Base-by-base conservation (phyloP, 768 basidiomycete species). In the Rhodotorula kratochvilovae region DNA sequence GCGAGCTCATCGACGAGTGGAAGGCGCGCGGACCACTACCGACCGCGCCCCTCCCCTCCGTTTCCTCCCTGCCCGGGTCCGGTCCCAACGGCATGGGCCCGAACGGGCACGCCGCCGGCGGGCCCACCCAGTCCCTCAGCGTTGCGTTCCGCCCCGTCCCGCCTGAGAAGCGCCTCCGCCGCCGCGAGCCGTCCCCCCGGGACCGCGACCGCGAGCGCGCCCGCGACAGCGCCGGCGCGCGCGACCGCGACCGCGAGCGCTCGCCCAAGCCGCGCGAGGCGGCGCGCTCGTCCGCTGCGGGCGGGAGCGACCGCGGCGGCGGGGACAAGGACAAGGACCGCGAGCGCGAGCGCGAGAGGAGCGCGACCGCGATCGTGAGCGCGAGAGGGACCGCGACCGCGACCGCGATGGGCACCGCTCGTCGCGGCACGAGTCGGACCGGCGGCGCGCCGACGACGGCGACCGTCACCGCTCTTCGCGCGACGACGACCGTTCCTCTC, bases 1-100 rank as follows among this genome's bases (percentile, higher is more conserved):
- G 96, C 67, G 91, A 93, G 82, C 90, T 96, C 87, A 85, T 99
- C 63, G 81, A 83, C 68, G 90, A 91, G 79, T 96, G 68, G 81
- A 84, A 59, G 72, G 78, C 61, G 48, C 70, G 75, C 59, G 76
- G 72, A 5, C 73, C 75, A 17, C 54, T 67, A 29, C 68, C 60
- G 45, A 67, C 67, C 27, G 73, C 73, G 58, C 48, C 75, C 43
- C 42, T 75, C 62, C 43, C 73, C 53, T 36, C 70, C 46, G 51
- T 69, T 17, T n/a, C 48, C 17, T 8, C 27, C 42, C 46, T 31
- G 42, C 16, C 36, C 61, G 23, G 29, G 19, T 5, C 21, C 36
- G 54, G 33, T 27, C 59, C 63, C 35, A 65, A 72, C 58, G 66
- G 63, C 29, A 33, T 42, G 29, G 55, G 60, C 13, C 59, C 50